Percentiles rank a stretch among this genome's conserved stretches.
These are phyloP conservation scores for Suillus occidentalis DNA, from an alignment of 768 basidiomycete genomes.

Conservation along the genomic window DNA sequence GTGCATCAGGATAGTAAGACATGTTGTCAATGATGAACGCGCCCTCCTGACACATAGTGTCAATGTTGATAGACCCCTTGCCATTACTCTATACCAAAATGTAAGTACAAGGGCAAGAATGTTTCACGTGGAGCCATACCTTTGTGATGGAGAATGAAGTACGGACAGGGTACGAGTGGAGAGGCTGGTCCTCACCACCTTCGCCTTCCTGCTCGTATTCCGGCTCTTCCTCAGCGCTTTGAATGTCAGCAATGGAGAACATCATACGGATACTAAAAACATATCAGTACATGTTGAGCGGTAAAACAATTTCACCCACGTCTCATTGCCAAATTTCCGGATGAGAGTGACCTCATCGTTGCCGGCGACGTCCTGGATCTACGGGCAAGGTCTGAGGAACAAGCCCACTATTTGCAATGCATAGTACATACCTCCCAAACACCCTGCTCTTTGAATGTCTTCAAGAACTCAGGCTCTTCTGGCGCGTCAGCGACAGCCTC, in stretches of 20 bases:
- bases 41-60: conserved; percentile 78
- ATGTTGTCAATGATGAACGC: conserved; percentile 87
- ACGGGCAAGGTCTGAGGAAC: conserved; percentile 2
- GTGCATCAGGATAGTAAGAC: conserved; percentile 75
- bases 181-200: conserved; percentile 27
- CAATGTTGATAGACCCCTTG: conserved; percentile 73
- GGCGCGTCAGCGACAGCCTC: conserved; percentile 43
- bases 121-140: conserved; percentile 36
- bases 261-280: conserved; percentile 73
- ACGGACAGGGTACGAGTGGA: conserved; percentile 67
- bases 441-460: conserved; percentile 67
- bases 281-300: background rate
- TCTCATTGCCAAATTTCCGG: conserved; percentile 90
- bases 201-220: conserved; percentile 40
- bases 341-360: conserved; percentile 80
- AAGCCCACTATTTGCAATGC: background rate
- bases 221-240: conserved; percentile 43
- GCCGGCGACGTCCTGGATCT: conserved; percentile 71
- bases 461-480: conserved; percentile 72
- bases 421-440: conserved; percentile 69
- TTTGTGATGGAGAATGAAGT: conserved; percentile 85
- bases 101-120: background rate
- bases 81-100: conserved; percentile 39
- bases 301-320: conserved; percentile 46
- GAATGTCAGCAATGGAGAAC: conserved; percentile 91